These are phyloP conservation scores for Stephania yunnanensis DNA, from an alignment of 164 flowering plant genomes.

Conservation along the genomic window DNA sequence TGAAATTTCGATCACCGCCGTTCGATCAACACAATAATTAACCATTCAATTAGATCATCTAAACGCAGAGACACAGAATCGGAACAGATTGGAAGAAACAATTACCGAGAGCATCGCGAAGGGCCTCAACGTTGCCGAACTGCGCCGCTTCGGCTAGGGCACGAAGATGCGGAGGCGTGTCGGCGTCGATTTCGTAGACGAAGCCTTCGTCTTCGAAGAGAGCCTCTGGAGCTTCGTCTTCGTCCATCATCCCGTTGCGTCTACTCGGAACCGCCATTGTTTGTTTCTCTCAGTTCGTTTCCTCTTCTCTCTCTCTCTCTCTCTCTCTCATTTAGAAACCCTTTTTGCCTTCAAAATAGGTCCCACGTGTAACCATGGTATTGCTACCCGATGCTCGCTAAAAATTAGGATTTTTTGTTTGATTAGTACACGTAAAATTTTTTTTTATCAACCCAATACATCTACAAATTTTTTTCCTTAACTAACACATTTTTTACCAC, in stretches of 20 bases:
- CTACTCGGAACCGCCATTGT: constrained; percentile 73
- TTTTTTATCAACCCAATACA: no score
- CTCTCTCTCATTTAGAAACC: no score
- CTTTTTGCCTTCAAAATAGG: no score
- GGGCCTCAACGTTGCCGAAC: constrained; percentile 55
- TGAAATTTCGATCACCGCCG: no score
- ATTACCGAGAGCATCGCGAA: constrained; percentile 63
- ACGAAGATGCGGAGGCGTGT: constrained; percentile 55
- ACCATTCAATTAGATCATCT: no score
- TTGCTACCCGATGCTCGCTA: no score
- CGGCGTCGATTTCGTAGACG: constrained; percentile 23
- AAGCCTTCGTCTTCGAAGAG: constrained; percentile 45
- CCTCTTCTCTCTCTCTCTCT: not conserved
- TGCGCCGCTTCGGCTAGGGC: constrained; percentile 50
- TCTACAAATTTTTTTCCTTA: no score
- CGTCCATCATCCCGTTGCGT: constrained; percentile 49
- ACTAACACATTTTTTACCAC: no score
- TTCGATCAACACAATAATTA: no score
- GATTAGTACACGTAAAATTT: no score
- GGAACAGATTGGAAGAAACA: not conserved
- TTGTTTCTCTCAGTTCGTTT: not conserved
- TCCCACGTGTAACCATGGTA: no score
- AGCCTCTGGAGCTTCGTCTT: constrained; percentile 28
- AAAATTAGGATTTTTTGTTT: no score
- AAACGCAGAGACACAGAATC: not conserved